Percentiles rank a stretch among this genome's conserved stretches.
phyloP scores from a whole-genome alignment of 352 stramenopile species.

The Phytophthora multivora region DNA sequence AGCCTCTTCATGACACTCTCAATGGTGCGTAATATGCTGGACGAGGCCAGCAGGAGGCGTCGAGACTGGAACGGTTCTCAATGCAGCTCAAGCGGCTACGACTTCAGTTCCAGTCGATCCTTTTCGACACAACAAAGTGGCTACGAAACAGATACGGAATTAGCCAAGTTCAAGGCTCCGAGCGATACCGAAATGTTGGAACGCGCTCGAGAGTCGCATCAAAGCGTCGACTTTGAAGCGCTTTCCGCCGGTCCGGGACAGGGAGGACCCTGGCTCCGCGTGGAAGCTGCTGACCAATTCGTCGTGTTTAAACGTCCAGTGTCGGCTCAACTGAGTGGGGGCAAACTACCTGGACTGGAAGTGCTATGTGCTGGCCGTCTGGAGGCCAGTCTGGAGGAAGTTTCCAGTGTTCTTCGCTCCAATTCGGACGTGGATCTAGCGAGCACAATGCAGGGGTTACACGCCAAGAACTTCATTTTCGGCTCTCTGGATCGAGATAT shows the following conservation, averaged over 20 bases:
- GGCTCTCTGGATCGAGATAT: conserved; percentile 36
- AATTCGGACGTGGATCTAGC: conserved; percentile 25
- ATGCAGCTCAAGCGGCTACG: neutral
- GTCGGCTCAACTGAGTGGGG: neutral
- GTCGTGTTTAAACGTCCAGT: conserved; percentile 28
- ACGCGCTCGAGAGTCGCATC: conserved; percentile 25
- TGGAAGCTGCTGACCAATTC: conserved; percentile 28
- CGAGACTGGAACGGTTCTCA: conserved; percentile 10
- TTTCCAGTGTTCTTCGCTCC: conserved; percentile 24
- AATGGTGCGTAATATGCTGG: conserved; percentile 14
- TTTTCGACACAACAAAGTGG: conserved; percentile 21
- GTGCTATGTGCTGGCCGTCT: conserved; percentile 37
- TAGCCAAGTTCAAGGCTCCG: conserved; percentile 1
- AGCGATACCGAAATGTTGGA: conserved; percentile 26
- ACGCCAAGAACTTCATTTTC: conserved; percentile 44
- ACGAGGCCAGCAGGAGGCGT: conserved; percentile 10
- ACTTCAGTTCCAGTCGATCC: neutral
- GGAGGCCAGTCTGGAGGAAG: conserved; percentile 37
- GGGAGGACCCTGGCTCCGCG: conserved; percentile 26
- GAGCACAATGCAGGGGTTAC: conserved; percentile 36
- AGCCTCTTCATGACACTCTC: conserved; percentile 7
- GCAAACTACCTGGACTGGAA: conserved; percentile 22
- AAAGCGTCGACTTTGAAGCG: conserved; percentile 27
- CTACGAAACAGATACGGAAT: neutral
- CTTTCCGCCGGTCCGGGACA: conserved; percentile 24